Percentiles rank a stretch among this genome's conserved stretches.
These are phyloP conservation scores for Trichosanthes cucumerina DNA, from an alignment of 306 rosid species.

Conservation along the genomic window DNA sequence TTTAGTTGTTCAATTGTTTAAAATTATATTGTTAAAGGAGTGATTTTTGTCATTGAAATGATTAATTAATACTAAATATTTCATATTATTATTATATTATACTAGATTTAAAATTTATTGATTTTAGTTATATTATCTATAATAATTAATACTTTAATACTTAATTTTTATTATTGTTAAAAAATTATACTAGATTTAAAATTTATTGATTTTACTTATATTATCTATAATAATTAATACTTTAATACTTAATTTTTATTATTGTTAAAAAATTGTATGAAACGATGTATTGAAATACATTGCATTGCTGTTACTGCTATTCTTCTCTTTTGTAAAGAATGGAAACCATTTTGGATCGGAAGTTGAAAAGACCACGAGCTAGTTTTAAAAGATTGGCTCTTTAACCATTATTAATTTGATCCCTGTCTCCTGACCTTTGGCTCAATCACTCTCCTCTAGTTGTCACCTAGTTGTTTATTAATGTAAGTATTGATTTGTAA, in stretches of 20 bases:
- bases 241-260: not conserved
- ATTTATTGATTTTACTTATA: not conserved
- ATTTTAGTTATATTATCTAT: not conserved
- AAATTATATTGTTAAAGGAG: not conserved
- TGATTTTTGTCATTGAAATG: not conserved
- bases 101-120: not conserved
- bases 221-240: not conserved
- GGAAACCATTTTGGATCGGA: not conserved
- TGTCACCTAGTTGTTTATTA: not conserved
- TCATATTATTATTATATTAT: not conserved
- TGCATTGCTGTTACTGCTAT: not conserved
- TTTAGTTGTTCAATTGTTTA: not conserved
- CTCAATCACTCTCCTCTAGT: not conserved
- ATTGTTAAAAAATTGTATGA: not conserved
- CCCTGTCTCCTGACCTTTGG: not conserved
- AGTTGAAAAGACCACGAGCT: not conserved
- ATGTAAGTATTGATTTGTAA: not conserved
- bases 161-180: not conserved
- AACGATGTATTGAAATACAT: not conserved
- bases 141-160: not conserved
- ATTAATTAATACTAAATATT: not conserved
- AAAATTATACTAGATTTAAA: not conserved
- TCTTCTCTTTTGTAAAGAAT: not conserved
- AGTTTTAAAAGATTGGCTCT: not conserved
- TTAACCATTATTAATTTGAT: not conserved